These are phyloP conservation scores for Oropetium thomaeum DNA, from an alignment of 176 grass and related monocot genomes.

Conservation along the genomic window DNA sequence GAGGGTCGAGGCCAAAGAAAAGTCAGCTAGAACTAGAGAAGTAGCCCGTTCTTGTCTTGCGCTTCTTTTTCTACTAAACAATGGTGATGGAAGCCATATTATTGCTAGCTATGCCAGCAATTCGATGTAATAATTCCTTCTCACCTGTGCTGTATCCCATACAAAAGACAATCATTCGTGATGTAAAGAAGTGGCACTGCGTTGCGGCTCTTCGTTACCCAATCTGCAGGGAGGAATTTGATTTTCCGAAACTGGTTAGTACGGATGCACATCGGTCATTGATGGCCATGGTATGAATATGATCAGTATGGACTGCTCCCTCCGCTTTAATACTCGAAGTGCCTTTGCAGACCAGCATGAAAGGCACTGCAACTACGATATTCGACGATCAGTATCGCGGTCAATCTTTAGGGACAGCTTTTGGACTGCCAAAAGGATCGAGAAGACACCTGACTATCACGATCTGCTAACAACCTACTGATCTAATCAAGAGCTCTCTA, in stretches of 20 bases:
- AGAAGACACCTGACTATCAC: background rate
- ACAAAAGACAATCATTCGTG: slow-evolving; percentile 22
- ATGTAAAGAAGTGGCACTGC: background rate
- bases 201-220: background rate
- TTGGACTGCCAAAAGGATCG: background rate
- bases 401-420: background rate
- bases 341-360: background rate
- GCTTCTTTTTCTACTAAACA: background rate
- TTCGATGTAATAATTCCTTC: slow-evolving; percentile 11
- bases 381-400: background rate
- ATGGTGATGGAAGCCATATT: background rate
- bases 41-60: background rate
- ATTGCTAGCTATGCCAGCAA: background rate
- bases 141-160: slow-evolving; percentile 1
- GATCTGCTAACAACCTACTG: background rate
- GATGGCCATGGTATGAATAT: background rate
- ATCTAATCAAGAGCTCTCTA: too few species aligned
- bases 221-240: background rate
- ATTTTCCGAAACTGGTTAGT: background rate
- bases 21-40: background rate
- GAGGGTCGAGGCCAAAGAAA: background rate
- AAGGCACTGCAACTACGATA: background rate
- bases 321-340: background rate
- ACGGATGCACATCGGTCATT: background rate
- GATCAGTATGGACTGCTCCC: background rate